These are phyloP conservation scores for Lumnitzera littorea DNA, from an alignment of 345 rosid species.

Conservation along the genomic window DNA sequence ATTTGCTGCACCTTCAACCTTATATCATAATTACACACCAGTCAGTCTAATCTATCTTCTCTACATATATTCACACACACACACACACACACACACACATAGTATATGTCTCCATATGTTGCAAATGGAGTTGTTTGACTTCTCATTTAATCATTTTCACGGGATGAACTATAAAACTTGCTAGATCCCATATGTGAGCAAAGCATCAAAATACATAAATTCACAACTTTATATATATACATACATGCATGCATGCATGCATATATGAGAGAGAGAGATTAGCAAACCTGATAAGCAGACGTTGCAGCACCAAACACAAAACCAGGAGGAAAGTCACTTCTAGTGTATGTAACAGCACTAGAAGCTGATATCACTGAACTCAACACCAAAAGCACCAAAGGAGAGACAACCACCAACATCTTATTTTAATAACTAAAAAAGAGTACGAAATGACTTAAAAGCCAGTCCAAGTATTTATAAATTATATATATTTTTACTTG, in stretches of 20 bases:
- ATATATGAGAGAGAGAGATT: background rate
- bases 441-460: too few relatives aligned
- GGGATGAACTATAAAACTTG: too few relatives aligned
- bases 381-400: slow-evolving; percentile 5
- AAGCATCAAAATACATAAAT: background rate
- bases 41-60: background rate
- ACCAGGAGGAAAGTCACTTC: slow-evolving; percentile 20
- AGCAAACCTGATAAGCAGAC: slow-evolving; percentile 25
- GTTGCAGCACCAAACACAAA: slow-evolving; percentile 22
- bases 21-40: background rate
- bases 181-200: background rate
- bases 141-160: too few relatives aligned
- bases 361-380: slow-evolving; percentile 1
- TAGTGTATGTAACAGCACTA: slow-evolving; percentile 11
- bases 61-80: background rate
- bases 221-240: background rate
- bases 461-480: too few relatives aligned
- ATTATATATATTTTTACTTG: too few relatives aligned
- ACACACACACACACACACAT: too few relatives aligned
- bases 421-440: background rate
- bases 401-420: slow-evolving; percentile 4
- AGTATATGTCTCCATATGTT: too few relatives aligned
- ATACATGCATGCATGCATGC: too few relatives aligned
- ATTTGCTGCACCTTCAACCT: slow-evolving; percentile 44
- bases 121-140: too few relatives aligned